Conservation (phyloP, 2,329 filamentous ascomycete genomes). For the Cladophialophora bantiana region DNA sequence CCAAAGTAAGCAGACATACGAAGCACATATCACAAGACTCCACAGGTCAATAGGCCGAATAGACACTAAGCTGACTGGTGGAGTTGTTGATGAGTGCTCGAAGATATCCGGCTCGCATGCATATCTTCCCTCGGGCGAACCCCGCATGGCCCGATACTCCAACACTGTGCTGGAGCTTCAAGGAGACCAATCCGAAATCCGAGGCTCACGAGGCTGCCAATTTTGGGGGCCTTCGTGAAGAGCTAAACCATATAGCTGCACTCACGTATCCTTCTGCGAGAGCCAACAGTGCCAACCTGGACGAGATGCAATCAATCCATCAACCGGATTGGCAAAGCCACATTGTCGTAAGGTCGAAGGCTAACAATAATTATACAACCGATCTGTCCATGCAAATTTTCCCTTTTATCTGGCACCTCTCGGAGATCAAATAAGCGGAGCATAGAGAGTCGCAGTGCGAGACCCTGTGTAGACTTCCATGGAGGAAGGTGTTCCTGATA, state of each 20-base stretch:
- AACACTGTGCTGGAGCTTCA: background rate
- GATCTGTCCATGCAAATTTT: background rate
- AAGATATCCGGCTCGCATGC: background rate
- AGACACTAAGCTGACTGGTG: background rate
- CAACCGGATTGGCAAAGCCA: background rate
- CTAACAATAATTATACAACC: background rate
- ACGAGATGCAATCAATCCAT: background rate
- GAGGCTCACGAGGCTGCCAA: slow-evolving; percentile 16
- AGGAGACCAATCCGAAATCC: background rate
- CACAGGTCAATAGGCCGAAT: background rate
- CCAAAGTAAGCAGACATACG: background rate
- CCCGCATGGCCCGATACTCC: slow-evolving; percentile 11
- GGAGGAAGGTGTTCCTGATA: background rate
- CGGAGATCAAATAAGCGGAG: background rate
- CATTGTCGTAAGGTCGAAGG: background rate
- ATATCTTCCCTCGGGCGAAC: slow-evolving; percentile 12
- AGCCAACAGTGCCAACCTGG: background rate
- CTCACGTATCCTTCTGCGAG: background rate
- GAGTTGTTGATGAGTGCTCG: background rate
- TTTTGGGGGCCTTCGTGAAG: background rate
- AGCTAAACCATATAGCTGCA: background rate
- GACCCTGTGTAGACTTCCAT: background rate
- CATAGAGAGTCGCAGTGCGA: background rate
- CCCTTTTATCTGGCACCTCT: background rate
- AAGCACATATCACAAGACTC: background rate